Conservation (phyloP, 108 stramenopile species). For the Conticribra weissflogii region DNA sequence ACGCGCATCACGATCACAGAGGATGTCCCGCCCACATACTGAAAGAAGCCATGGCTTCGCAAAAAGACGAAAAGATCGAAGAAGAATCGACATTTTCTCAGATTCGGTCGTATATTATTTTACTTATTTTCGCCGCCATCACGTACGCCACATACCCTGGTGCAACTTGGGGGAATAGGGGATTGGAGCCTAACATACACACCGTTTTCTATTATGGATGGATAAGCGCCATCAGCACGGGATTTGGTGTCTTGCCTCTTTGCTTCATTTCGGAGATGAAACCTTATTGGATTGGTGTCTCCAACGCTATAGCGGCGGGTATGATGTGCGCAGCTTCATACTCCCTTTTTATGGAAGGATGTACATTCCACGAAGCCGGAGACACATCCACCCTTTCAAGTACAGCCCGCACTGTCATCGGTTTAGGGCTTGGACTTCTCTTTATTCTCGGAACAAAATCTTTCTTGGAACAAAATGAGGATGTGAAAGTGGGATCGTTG, state of each 20-base stretch:
- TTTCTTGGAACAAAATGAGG: slow-evolving; percentile 89
- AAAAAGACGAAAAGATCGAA: not conserved
- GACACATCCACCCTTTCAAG: slow-evolving; percentile 61
- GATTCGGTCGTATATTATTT: slow-evolving; percentile 29
- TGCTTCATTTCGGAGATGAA: slow-evolving; percentile 73
- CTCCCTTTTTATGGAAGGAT: slow-evolving; percentile 88
- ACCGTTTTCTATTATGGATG: slow-evolving; percentile 98
- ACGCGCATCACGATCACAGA: slow-evolving; percentile 38
- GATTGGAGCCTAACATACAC: slow-evolving; percentile 45
- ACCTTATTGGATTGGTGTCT: slow-evolving; percentile 81
- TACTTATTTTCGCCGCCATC: slow-evolving; percentile 45
- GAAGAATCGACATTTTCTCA: slow-evolving; percentile 30
- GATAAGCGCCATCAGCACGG: slow-evolving; percentile 95
- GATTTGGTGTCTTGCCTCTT: slow-evolving; percentile 93
- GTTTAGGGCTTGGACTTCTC: slow-evolving; percentile 69
- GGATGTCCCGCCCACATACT: slow-evolving; percentile 44
- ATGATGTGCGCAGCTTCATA: slow-evolving; percentile 98
- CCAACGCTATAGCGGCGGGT: slow-evolving; percentile 96
- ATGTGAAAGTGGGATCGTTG: slow-evolving; percentile 84
- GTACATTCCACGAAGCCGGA: slow-evolving; percentile 65
- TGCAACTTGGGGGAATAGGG: slow-evolving; percentile 54
- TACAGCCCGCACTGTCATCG: slow-evolving; percentile 62
- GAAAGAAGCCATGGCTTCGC: slow-evolving; percentile 10
- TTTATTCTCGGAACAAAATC: slow-evolving; percentile 87
- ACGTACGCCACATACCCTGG: slow-evolving; percentile 54